These are phyloP conservation scores for Fraxinus nigra DNA, from an alignment of 305 asterid genomes.

Conservation along the genomic window DNA sequence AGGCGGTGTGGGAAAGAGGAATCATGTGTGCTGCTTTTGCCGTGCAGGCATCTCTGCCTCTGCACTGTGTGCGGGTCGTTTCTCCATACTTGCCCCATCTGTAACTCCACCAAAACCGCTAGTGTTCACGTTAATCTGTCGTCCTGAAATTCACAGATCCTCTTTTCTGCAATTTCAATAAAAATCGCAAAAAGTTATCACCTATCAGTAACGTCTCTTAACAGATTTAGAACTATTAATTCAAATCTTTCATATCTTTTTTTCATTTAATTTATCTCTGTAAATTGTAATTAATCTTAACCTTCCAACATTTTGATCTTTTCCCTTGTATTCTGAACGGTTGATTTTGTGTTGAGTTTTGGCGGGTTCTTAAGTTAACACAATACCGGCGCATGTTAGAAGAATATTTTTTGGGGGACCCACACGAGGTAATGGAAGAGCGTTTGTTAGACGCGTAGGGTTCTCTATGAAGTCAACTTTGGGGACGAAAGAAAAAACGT, in stretches of 20 bases:
- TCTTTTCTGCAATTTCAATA: slow-evolving; percentile 3
- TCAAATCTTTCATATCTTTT: neutral
- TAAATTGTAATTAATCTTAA: neutral
- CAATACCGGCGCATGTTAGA: neutral
- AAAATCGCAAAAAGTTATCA: neutral
- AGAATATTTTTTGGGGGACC: neutral
- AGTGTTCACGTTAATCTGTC: slow-evolving; percentile 64
- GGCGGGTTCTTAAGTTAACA: neutral
- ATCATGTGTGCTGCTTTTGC: slow-evolving; percentile 68
- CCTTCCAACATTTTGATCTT: neutral
- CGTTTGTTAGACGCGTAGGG: neutral
- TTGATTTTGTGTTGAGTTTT: neutral
- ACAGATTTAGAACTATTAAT: neutral
- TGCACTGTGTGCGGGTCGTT: slow-evolving; percentile 61
- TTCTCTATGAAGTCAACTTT: slow-evolving; percentile 33
- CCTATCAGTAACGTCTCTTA: neutral
- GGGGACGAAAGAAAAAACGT: slow-evolving; percentile 34
- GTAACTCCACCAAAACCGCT: slow-evolving; percentile 53
- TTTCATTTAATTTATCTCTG: neutral
- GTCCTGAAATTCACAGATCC: slow-evolving; percentile 13
- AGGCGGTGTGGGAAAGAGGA: slow-evolving; percentile 66
- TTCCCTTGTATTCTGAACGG: neutral
- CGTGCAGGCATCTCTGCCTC: slow-evolving; percentile 87
- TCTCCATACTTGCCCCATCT: slow-evolving; percentile 68
- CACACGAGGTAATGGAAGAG: neutral